Base-by-base conservation (phyloP, 1,139 yeast species). In the Yamadazyma triangularis region DNA sequence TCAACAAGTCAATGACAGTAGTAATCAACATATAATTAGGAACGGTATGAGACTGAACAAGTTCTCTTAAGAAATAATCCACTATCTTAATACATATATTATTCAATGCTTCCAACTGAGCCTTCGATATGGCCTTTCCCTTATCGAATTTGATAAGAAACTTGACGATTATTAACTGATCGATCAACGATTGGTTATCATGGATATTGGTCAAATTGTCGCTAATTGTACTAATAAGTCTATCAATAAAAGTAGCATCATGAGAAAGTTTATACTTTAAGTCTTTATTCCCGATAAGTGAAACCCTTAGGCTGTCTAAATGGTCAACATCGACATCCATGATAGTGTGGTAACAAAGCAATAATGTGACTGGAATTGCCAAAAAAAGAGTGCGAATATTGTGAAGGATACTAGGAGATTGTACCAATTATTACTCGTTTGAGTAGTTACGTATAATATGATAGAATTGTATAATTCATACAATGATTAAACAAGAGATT, bases 261-360 rank as follows among this genome's bases (percentile, higher is more conserved):
- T 55, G 51, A n/a, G 58, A 47, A 13, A 66, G 48, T 36, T 56
- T 52, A 36, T 45, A 50, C 42, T 67, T 67, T 28, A 67, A 50
- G 38, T 67, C 73, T 30, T 53, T 55, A 40, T 67, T 67, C 15
- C 73, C 73, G 11, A 66, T 64, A 10, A 67, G 51, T 8, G 56
- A 43, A 13, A 60, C 55, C 24, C 71, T 47, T 25, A 64, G 4
- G 5, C 16, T 7, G 20, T 18, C 20, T 9, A 18, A 18, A 9
- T 18, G n/a, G n/a, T n/a, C n/a, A n/a, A n/a, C n/a, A n/a, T n/a
- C n/a, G n/a, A n/a, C n/a, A n/a, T n/a, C n/a, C n/a, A n/a, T n/a
- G n/a, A n/a, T n/a, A n/a, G n/a, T n/a, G n/a, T n/a, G n/a, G n/a
- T n/a, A n/a, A n/a, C n/a, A n/a, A n/a, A n/a, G n/a, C n/a, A n/a